Evolutionary conservation across 345 rosid genomes (phyloP), one percentile per base, ranked within the genome.

Genomic region (Psidium friedrichsthalianum): DNA sequence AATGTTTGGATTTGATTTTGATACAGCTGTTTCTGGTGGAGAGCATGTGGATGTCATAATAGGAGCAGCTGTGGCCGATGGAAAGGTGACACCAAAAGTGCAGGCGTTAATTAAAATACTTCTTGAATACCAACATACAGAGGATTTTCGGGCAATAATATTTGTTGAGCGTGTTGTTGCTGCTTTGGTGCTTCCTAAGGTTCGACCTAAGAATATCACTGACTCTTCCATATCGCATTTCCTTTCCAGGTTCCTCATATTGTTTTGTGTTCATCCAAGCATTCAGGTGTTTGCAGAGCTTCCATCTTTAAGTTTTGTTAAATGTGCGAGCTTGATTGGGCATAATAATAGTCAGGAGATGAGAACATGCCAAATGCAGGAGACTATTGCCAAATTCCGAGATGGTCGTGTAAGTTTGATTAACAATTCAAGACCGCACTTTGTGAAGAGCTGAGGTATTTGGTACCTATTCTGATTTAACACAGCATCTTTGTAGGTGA

Each of bases 111-210:
- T 96, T 83, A 97, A 97, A 89, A 90, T 95, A 86, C 98, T 97
- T 86, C 95, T 95, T 53, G 91, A 89, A 88, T 97, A 97, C 93
- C 96, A 92, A 89, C 93, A 94, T 84, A 96, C 98, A 2, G 92
- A 95, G 51, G 98, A 97, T 92, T 97, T 97, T 88, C 99, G 98
- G 58, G 99, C 99, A 82, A 97, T 97, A 89, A 94, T 97, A 89
- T 97, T 97, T 90, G 99, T 97, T 55, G 99, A 97, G 92, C 93
- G 99, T 58, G 99, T 97, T 76, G 99, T 97, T 86, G 88, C 98
- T 89, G 98, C 99, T 87, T 92, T 97, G 89, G 99, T 97, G 88
- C 98, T 97, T 88, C 99, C 99, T 25, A 97, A 97, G 98, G 99
- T 95, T 90, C 40, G 82, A 88, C 81, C 81, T 53, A 44, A 82